Evolutionary conservation across 169 alveolate genomes (phyloP).

Genomic region (Plasmodium vinckei): DNA sequence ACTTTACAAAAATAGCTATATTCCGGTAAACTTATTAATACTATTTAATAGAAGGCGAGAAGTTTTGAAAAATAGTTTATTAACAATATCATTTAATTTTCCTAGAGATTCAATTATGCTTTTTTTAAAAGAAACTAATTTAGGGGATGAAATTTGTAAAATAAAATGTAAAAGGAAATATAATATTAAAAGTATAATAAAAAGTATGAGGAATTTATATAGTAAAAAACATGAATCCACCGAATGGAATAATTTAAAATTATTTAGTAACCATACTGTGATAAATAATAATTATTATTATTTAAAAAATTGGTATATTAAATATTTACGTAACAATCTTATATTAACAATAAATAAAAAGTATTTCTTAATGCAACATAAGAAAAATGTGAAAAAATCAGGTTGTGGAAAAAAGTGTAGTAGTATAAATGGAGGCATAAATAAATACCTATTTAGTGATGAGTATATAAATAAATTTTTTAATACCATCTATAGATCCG

Average conservation of each 20-base stretch:
- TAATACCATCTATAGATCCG: no score
- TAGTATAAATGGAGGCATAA: no score
- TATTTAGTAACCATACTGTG: conserved; percentile 20
- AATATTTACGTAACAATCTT: conserved; percentile 17
- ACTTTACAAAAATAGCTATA: conserved; percentile 13
- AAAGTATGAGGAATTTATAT: conserved; percentile 36
- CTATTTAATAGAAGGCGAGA: conserved; percentile 50
- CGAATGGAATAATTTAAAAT: conserved; percentile 10
- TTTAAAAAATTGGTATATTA: conserved; percentile 40
- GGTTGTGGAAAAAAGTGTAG: no score
- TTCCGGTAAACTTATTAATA: conserved; percentile 27
- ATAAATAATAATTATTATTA: conserved; percentile 25
- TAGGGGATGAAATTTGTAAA: conserved; percentile 22
- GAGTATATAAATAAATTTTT: no score
- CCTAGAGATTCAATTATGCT: conserved; percentile 34
- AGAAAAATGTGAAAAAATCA: not conserved
- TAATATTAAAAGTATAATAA: not conserved
- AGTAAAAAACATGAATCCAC: conserved; percentile 5
- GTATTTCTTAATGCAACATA: not conserved
- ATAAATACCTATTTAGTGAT: no score
- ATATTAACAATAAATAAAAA: not conserved
- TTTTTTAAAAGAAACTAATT: conserved; percentile 46
- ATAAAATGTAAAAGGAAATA: conserved; percentile 13
- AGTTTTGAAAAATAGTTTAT: conserved; percentile 36
- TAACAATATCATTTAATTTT: conserved; percentile 38